Base-by-base conservation (phyloP, 2,329 filamentous ascomycete genomes). In the Colletotrichum nymphaeae region DNA sequence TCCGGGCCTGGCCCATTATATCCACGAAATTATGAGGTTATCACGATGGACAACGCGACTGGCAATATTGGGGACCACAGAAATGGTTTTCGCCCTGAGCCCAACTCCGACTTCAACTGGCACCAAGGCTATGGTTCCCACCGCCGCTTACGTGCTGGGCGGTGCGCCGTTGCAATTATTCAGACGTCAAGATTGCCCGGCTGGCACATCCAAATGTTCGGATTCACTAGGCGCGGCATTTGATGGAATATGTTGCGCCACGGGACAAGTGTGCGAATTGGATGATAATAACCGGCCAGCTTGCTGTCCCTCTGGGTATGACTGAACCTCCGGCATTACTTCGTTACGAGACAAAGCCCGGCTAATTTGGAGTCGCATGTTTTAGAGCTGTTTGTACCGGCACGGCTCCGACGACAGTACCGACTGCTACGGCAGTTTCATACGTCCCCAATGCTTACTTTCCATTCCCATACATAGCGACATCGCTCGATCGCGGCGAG, bases 361-460 rank as follows among this genome's bases (percentile, higher is more conserved):
- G 60, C 64, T 74, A 67, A 73, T 67, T 16, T 14, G 12, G 12
- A 32, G 16, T 35, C 12, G 46, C 56, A 11, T 73, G 63, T 30
- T 62, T 46, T 72, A 89, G 88, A 67, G 86, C 85, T 37, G 84
- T 89, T 24, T 90, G 88, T 77, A 90, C 88, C n/a, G 88, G 88
- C 62, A 85, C 85, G 35, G 88, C 87, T n/a, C 86, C 87, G 2
- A 78, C 80, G 19, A 81, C 81, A 8, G 83, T 84, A 2, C 79
- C 83, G 11, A 80, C 35, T 76, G 81, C 83, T 14, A 83, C 84
- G 3, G 80, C 81, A 24, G 83, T 83, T 24, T 89, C 88, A 42
- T 90, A 86, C 78, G 88, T 92, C 22, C 80, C 85, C 55, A 92
- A 92, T 78, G 76, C 83, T 30, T 91, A 88, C 80, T 92, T 91